Conservation (phyloP, 805 yeast genomes). For the Sugiyamaella marilandica region DNA sequence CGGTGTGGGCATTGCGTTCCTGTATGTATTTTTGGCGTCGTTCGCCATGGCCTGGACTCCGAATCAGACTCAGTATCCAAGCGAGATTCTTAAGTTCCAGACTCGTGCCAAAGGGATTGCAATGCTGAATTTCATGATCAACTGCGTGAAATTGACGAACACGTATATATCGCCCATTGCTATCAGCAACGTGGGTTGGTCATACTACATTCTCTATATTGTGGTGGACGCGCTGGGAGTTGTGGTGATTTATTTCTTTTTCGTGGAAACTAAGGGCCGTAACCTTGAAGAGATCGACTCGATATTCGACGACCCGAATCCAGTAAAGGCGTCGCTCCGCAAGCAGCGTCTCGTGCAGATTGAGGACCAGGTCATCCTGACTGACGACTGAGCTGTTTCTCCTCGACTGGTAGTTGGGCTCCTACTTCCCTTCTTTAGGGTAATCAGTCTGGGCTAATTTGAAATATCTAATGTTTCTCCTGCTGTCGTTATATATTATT, state of each 20-base stretch:
- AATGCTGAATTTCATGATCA: conserved; percentile 26
- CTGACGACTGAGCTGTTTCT: not conserved
- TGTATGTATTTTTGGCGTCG: conserved; percentile 19
- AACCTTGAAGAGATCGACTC: conserved; percentile 76
- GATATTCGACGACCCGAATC: conserved; percentile 33
- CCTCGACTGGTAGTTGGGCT: no score
- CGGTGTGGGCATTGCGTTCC: conserved; percentile 21
- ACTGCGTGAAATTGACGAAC: conserved; percentile 32
- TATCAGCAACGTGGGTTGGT: conserved; percentile 31
- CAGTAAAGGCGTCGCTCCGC: conserved; percentile 17
- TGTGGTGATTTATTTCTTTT: conserved; percentile 54
- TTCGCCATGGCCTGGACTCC: conserved; percentile 28
- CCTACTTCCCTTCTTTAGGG: no score
- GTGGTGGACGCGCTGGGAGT: conserved; percentile 30
- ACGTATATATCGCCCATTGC: conserved; percentile 27
- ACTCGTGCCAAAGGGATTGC: conserved; percentile 31
- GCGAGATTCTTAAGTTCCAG: conserved; percentile 27
- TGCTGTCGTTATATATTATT: not conserved
- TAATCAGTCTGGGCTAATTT: no score
- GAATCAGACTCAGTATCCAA: conserved; percentile 36
- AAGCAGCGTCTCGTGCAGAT: conserved; percentile 2
- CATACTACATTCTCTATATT: conserved; percentile 32
- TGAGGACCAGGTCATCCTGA: conserved; percentile 3
- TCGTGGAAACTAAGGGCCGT: conserved; percentile 74
- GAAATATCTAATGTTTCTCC: not conserved